Evolutionary conservation across 176 grass and related monocot species (phyloP).

Genomic region (Saccharum officinarum): DNA sequence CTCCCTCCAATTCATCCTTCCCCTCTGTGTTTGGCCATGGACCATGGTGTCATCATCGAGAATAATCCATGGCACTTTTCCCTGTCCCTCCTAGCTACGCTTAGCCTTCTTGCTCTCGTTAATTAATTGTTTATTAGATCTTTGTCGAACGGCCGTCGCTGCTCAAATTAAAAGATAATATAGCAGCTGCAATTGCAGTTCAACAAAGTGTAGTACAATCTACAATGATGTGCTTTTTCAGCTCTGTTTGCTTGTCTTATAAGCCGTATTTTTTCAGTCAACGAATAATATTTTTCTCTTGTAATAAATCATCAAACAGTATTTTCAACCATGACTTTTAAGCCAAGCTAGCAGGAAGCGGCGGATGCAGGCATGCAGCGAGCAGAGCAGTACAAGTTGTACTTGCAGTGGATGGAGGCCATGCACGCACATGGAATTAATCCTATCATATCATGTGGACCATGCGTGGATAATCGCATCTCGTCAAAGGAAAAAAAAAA

Average conservation of each 20-base stretch:
- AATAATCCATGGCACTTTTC: neutral
- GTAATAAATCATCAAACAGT: too few relatives aligned
- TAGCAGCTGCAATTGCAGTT: neutral
- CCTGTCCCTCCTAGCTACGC: neutral
- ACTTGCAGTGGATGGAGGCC: neutral
- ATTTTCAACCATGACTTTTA: too few relatives aligned
- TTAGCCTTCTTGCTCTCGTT: neutral
- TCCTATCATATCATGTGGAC: neutral
- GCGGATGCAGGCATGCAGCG: too few relatives aligned
- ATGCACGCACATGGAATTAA: neutral
- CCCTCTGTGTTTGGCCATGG: neutral
- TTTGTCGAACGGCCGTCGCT: neutral
- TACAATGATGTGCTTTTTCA: neutral
- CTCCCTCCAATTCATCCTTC: neutral
- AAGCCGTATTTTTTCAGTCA: too few relatives aligned
- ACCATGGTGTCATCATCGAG: neutral
- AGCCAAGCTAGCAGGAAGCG: too few relatives aligned
- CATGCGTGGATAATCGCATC: conserved; percentile 2
- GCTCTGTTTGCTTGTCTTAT: too few relatives aligned
- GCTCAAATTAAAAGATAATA: neutral
- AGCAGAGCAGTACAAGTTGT: neutral
- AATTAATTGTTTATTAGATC: neutral
- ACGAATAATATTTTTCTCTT: too few relatives aligned
- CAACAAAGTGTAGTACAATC: neutral
- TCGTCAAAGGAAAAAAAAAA: neutral